phyloP scores from a whole-genome alignment of 345 rosid species.

The Psidium guajava region DNA sequence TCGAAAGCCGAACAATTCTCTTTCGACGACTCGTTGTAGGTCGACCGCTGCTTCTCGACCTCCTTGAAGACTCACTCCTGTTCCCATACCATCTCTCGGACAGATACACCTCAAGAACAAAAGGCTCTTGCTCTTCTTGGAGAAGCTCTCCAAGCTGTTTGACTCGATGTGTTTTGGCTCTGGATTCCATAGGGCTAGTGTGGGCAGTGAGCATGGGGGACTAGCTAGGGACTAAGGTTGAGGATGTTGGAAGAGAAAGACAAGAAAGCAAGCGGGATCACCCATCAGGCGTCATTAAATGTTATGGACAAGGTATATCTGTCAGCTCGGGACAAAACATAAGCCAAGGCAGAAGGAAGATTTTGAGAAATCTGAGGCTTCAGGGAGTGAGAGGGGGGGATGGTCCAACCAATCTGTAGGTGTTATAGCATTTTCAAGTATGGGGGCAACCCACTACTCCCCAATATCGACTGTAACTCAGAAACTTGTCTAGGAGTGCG shows the following conservation, averaged over 20 bases:
- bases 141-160: conserved; percentile 42
- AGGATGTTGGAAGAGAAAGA: background rate
- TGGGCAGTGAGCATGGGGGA: background rate
- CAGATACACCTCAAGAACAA: conserved; percentile 27
- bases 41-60: background rate
- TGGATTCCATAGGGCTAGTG: background rate
- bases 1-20: conserved; percentile 3
- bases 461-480: background rate
- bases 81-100: conserved; percentile 20
- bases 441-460: background rate
- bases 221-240: background rate
- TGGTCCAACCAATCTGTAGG: background rate
- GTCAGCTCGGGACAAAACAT: conserved; percentile 14
- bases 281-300: conserved; percentile 10
- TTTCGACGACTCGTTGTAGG: conserved; percentile 7
- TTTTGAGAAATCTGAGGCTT: background rate
- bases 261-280: background rate
- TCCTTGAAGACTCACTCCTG: background rate
- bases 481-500: background rate
- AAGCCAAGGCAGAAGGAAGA: background rate
- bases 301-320: conserved; percentile 14
- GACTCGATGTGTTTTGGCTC: background rate
- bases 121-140: conserved; percentile 53
- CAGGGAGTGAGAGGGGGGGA: background rate
- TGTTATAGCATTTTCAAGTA: background rate